Percentiles rank a stretch among this genome's conserved stretches.
These are phyloP conservation scores for Malus asiatica DNA, from an alignment of 306 rosid species.

Conservation along the genomic window DNA sequence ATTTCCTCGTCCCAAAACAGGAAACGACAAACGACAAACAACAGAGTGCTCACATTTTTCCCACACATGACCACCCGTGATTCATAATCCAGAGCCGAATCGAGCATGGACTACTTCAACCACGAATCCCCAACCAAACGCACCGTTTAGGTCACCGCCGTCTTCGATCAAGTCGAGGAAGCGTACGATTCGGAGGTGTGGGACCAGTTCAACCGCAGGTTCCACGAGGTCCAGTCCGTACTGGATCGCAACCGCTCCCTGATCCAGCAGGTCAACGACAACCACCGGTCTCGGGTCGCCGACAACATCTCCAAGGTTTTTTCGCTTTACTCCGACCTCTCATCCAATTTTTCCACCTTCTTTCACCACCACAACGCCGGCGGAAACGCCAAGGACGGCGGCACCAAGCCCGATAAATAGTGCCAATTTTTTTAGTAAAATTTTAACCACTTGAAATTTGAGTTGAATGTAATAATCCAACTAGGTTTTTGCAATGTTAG, in stretches of 20 bases:
- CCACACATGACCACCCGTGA: constrained; percentile 26
- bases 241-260: constrained; percentile 65
- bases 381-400: no score
- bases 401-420: no score
- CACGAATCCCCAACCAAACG: constrained; percentile 17
- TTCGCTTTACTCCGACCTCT: constrained; percentile 65
- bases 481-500: neutral
- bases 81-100: constrained; percentile 21
- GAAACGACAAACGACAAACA: neutral
- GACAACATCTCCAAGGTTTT: constrained; percentile 74
- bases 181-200: constrained; percentile 44
- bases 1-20: neutral
- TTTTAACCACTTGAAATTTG: no score
- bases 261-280: constrained; percentile 82
- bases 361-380: no score
- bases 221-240: constrained; percentile 75
- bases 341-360: constrained; percentile 1
- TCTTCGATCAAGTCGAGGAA: constrained; percentile 24
- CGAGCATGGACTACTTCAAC: constrained; percentile 26
- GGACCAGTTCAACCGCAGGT: constrained; percentile 51
- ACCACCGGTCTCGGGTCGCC: constrained; percentile 62
- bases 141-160: constrained; percentile 26
- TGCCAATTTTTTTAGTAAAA: no score
- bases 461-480: neutral
- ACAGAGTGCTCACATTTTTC: neutral